Evolutionary conservation across 441 rosid genomes (phyloP).

Genomic region (Adansonia madagascariensis): DNA sequence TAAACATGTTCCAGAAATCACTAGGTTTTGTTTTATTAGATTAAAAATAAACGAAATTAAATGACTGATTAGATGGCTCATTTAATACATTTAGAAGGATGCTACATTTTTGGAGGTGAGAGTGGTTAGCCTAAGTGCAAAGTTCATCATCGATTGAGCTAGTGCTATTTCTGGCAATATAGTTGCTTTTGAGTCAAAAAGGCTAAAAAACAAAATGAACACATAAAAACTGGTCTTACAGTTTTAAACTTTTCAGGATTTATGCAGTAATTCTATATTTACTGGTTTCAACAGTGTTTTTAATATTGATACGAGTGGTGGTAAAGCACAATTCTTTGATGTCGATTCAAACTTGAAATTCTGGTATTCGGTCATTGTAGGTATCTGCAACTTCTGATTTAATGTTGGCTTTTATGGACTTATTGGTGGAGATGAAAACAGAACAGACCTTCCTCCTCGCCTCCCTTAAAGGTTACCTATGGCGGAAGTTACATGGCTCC

Average conservation of each 20-base stretch:
- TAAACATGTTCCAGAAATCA: neutral
- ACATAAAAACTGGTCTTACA: neutral
- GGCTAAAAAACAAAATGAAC: neutral
- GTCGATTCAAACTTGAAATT: neutral
- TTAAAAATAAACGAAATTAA: neutral
- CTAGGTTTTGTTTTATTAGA: neutral
- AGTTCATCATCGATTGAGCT: neutral
- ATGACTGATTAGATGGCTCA: neutral
- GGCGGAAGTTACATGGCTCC: slow-evolving; percentile 99
- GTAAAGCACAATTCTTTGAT: neutral
- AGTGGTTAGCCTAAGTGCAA: neutral
- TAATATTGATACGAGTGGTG: neutral
- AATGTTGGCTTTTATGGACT: slow-evolving; percentile 96
- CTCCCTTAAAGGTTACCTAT: slow-evolving; percentile 81
- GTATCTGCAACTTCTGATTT: slow-evolving; percentile 97
- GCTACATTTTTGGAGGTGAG: slow-evolving; percentile 10
- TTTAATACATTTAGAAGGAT: neutral
- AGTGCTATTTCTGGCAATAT: slow-evolving; percentile 5
- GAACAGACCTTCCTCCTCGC: slow-evolving; percentile 90
- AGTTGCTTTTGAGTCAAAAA: slow-evolving; percentile 14
- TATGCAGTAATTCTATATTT: slow-evolving; percentile 21
- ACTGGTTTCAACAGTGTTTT: neutral
- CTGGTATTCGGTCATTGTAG: slow-evolving; percentile 41
- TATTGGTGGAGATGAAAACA: slow-evolving; percentile 99
- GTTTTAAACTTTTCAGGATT: slow-evolving; percentile 6